phyloP scores from a whole-genome alignment of 2,329 filamentous ascomycete genomes.

The Onygenales sp. region DNA sequence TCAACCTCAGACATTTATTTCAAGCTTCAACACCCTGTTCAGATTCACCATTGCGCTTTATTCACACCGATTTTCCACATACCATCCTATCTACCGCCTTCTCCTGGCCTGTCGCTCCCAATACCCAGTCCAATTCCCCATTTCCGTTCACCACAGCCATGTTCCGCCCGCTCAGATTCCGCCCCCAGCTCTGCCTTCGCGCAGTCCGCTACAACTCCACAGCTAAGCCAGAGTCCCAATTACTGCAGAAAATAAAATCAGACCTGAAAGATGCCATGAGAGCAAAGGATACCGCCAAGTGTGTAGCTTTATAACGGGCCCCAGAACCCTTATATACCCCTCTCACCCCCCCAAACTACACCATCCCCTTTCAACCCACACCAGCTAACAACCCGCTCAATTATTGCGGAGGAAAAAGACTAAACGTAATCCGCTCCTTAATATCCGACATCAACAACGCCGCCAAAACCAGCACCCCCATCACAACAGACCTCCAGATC shows the following conservation, averaged over 20 bases:
- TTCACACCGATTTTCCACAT: background rate
- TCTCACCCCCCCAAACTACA: background rate
- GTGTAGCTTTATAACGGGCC: conserved; percentile 13
- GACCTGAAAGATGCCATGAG: conserved; percentile 42
- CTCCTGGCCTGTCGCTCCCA: too few species aligned
- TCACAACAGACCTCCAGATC: conserved; percentile 38
- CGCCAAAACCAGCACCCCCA: conserved; percentile 36
- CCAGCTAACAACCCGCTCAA: background rate
- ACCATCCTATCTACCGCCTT: background rate
- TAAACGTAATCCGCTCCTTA: conserved; percentile 40
- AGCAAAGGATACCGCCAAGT: conserved; percentile 38
- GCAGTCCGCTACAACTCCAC: conserved; percentile 32
- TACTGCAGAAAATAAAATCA: conserved; percentile 35
- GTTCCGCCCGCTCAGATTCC: conserved; percentile 23
- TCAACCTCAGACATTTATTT: background rate
- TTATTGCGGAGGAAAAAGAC: conserved; percentile 18
- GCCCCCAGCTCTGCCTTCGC: conserved; percentile 13
- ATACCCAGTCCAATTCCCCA: too few species aligned
- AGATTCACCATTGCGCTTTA: background rate
- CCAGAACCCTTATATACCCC: background rate
- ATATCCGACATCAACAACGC: conserved; percentile 42
- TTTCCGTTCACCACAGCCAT: conserved; percentile 12
- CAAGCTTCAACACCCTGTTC: background rate
- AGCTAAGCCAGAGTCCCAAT: conserved; percentile 27
- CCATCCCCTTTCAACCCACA: background rate